phyloP scores from a whole-genome alignment of 176 grass and related monocot species.

The Rhynchospora tenuis region DNA sequence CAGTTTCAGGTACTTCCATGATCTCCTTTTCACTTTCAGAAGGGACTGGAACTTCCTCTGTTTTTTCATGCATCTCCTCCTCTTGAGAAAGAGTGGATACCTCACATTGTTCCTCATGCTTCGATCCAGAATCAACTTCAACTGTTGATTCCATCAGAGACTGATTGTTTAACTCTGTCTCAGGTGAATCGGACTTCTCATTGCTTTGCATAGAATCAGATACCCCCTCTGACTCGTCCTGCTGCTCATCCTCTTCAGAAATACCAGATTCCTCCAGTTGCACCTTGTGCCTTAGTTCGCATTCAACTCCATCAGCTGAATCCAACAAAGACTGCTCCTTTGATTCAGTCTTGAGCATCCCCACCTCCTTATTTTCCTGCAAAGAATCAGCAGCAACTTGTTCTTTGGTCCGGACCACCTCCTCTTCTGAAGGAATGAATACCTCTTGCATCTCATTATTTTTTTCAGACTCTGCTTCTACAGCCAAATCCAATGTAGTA shows the following conservation, averaged over 20 bases:
- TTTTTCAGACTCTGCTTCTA: not conserved
- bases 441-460: constrained; percentile 1
- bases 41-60: not conserved
- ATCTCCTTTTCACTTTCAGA: not conserved
- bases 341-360: constrained; percentile 15
- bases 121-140: constrained; percentile 14
- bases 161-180: constrained; percentile 2
- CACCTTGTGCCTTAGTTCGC: not conserved
- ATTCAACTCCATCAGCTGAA: constrained; percentile 6
- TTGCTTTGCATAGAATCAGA: constrained; percentile 19
- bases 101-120: constrained; percentile 27
- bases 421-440: not conserved
- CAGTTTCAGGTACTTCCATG: constrained; percentile 4
- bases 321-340: constrained; percentile 12
- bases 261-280: constrained; percentile 12
- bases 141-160: not conserved
- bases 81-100: constrained; percentile 9
- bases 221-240: not conserved
- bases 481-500: not conserved
- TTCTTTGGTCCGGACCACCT: not conserved
- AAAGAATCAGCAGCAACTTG: constrained; percentile 3
- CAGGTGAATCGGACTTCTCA: constrained; percentile 11
- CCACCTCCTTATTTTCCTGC: not conserved
- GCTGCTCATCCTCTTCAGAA: constrained; percentile 19
- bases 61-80: not conserved